Base-by-base conservation (phyloP, 2,329 filamentous ascomycete species). In the Neophaeococcomyces aloes region DNA sequence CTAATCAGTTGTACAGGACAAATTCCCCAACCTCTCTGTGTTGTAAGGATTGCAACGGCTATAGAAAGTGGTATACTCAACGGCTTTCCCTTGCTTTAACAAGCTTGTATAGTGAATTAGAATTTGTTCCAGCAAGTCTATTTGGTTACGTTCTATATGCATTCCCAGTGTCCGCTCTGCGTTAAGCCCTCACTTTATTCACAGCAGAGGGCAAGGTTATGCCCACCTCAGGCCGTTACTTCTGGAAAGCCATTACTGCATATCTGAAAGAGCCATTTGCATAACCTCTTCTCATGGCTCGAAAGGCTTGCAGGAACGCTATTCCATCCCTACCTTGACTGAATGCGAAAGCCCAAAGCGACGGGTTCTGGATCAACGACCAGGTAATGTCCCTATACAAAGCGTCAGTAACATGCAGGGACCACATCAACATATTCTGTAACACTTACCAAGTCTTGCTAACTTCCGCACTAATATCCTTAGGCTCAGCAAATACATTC, bases 21-120 rank as follows among this genome's bases (percentile, higher is more conserved):
- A 88, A 78, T 98, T 96, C 70, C 91, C 91, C 74, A 88, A 96
- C 67, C 81, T 96, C 59, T 89, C 91, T 59, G 72, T 94, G 59
- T 75, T 96, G 67, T 98, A 94, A 35, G 32, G 29, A 17, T 35
- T 23, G n/a, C 25, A 21, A 27, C 39, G 18, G 34, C 18, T 29
- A 38, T 33, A 42, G 34, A 15, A 30, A 45, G 29, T 33, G 15
- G 21, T 41, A 23, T n/a, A 18, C 17, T 13, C 17, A 35, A 15
- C 34, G 29, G 38, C 27, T 38, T 40, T 29, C 33, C 35, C 29
- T 21, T 19, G 44, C 19, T 21, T 33, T 23, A 27, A 47, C 35
- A 47, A 42, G 38, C 47, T 44, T 53, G 51, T 53, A 53, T 52
- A 53, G 51, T 52, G 49, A 38, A 35, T 50, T 52, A 53, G 51